Base-by-base conservation (phyloP, 345 rosid species). In the Erodium maritimum region DNA sequence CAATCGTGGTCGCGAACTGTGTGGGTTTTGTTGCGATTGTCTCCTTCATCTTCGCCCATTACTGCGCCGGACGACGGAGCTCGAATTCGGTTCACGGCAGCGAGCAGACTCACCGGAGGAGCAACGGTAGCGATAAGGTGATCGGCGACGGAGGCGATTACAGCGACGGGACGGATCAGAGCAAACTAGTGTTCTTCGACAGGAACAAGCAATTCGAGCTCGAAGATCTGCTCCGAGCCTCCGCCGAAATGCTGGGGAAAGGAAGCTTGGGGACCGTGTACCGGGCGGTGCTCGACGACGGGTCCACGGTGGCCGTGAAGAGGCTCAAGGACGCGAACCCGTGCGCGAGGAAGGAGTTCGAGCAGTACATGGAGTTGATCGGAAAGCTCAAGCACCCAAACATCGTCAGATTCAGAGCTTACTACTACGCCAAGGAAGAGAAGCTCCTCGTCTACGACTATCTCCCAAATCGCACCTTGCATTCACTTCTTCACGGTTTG, bases 161-260 rank as follows among this genome's bases (percentile, higher is more conserved):
- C 17, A 91, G 95, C 19, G 97, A 91, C 19, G 91, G 82, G 17
- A 85, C 91, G 0, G 96, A 91, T 52, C 62, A 74, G 56, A 91
- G 98, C 29, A 67, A 77, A 61, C 85, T 91, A 0, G 95, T 91
- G 65, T 91, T 91, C 56, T 91, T 82, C 23, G 95, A 88, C 62
- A 68, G 82, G 72, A 80, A 80, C 78, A 81, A 83, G 52, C 78
- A 73, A 73, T 91, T 91, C 59, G 96, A 88, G 71, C 77, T 91
- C 12, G 96, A 88, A 63, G 96, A 91, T 61, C 71, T 91, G 74
- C 58, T 91, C 69, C 75, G 81, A 19, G 98, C 98, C 0, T 91
- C 98, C 55, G 98, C 98, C 11, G 98, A 91, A 76, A 86, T 91
- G 96, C 80, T 91, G 14, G 98, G 98, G 22, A 91, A 91, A 69